Evolutionary conservation across 1,139 yeast genomes (phyloP).

Genomic region (Candida sp.): DNA sequence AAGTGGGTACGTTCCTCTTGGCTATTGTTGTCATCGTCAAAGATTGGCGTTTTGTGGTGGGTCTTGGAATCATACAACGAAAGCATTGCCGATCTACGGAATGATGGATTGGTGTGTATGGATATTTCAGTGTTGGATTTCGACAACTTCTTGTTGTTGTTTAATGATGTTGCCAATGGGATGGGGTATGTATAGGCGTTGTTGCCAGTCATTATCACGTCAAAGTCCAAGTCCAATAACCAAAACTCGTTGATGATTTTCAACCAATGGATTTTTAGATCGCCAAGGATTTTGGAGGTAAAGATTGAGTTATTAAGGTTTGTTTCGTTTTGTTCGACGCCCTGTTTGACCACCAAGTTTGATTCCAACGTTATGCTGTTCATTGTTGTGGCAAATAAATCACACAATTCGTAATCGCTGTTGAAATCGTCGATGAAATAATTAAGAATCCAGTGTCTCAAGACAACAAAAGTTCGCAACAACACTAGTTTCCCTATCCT

Average conservation of each 20-base stretch:
- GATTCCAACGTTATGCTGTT: slow-evolving; percentile 48
- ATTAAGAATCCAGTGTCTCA: slow-evolving; percentile 89
- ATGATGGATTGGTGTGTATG: slow-evolving; percentile 53
- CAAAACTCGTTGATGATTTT: slow-evolving; percentile 38
- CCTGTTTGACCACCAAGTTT: slow-evolving; percentile 21
- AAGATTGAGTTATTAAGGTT: slow-evolving; percentile 19
- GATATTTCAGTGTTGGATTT: slow-evolving; percentile 43
- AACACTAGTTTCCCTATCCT: slow-evolving; percentile 69
- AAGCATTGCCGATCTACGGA: slow-evolving; percentile 58
- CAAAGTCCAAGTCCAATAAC: slow-evolving; percentile 29
- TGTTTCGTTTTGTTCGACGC: not conserved
- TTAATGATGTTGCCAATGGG: slow-evolving; percentile 32
- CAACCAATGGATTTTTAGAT: slow-evolving; percentile 50
- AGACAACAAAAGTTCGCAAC: slow-evolving; percentile 84
- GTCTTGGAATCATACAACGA: slow-evolving; percentile 50
- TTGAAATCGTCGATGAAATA: slow-evolving; percentile 75
- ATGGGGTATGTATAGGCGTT: slow-evolving; percentile 27
- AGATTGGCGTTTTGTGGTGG: slow-evolving; percentile 40
- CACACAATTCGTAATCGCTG: slow-evolving; percentile 48
- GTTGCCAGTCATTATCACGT: slow-evolving; percentile 17
- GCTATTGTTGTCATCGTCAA: slow-evolving; percentile 30
- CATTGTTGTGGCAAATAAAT: slow-evolving; percentile 48
- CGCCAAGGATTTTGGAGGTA: slow-evolving; percentile 48
- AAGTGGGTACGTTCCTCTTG: slow-evolving; percentile 42
- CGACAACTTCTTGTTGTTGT: slow-evolving; percentile 23